Evolutionary conservation across 2,329 filamentous ascomycete genomes (phyloP), one percentile per base, ranked within the genome.

Genomic region (Xylaria sp.): DNA sequence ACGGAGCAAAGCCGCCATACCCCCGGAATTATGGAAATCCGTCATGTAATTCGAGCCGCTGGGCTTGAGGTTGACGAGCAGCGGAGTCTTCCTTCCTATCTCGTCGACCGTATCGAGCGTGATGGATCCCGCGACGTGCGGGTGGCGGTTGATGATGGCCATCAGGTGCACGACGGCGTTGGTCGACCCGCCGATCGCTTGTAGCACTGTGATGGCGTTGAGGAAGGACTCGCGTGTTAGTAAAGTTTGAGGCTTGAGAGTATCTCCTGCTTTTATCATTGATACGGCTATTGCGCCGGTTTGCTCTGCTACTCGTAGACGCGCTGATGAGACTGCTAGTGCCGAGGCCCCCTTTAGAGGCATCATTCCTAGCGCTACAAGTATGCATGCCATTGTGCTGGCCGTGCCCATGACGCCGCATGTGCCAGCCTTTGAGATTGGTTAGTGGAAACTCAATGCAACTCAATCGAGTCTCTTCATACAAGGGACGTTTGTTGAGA

Each of bases 371-470:
- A 97, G 90, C 0, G 89, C 93, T 70, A 94, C 93, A 25, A 94
- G 91, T 18, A 93, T 88, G 6, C 92, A 94, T 0, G 93, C 92
- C 92, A 97, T 95, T 1, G 93, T 97, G 76, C 94, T 95, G 7
- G 94, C 94, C 0, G 94, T 97, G 72, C 93, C 96, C 94, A 97
- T 97, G 20, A 94, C 94, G 56, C 93, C 93, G 72, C 94, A 97
- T 0, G 93, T 94, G 36, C 94, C 94, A 1, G 89, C 88, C 83
- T 85, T 60, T 51, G 3, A 18, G 0, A 49, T 57, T 18, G 59
- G 15, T 67, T 13, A 70, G 67, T 62, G 66, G 12, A 60, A 13
- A n/a, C 15, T 28, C 20, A 33, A 33, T 2, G 31, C 20, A 33
- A 36, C 8, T 39, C 18, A 18, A 46, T 2, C 36, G 54, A 49